A percentile compares a stretch with the other conserved stretches of the same genome.
These are phyloP conservation scores for Alnus rubra DNA, from an alignment of 306 rosid genomes.

Conservation along the genomic window DNA sequence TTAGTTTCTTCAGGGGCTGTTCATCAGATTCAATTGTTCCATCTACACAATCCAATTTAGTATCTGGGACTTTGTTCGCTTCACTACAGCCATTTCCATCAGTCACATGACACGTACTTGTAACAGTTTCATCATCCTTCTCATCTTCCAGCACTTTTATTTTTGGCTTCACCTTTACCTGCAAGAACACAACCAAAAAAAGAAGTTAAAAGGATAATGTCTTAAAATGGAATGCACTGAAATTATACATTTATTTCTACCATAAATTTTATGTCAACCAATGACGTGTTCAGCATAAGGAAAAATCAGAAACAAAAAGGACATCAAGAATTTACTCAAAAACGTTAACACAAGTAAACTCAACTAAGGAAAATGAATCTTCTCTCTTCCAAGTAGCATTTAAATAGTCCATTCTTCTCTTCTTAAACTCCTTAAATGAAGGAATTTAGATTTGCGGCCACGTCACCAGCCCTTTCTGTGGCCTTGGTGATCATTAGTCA, in stretches of 20 bases:
- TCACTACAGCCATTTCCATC: constrained; percentile 50
- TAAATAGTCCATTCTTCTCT: neutral
- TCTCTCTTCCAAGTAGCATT: neutral
- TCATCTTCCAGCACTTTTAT: constrained; percentile 37
- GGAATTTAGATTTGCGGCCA: neutral
- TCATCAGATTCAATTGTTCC: constrained; percentile 42
- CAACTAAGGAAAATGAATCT: neutral
- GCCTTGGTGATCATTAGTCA: neutral
- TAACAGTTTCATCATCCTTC: constrained; percentile 31
- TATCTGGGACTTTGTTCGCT: constrained; percentile 34
- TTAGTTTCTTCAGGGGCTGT: constrained; percentile 64
- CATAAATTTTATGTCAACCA: neutral
- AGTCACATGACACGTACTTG: constrained; percentile 37
- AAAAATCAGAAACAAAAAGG: neutral
- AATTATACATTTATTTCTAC: neutral
- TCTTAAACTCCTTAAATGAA: neutral
- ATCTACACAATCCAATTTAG: constrained; percentile 41
- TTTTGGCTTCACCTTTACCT: constrained; percentile 50
- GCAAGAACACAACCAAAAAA: neutral
- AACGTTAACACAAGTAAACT: neutral
- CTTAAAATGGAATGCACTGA: neutral
- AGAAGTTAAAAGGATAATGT: constrained; percentile 11
- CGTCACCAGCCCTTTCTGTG: neutral
- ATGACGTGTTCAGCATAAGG: neutral
- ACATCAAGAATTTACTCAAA: neutral